Evolutionary conservation across 177 flowering plant genomes (phyloP).

Genomic region (Viscum album): DNA sequence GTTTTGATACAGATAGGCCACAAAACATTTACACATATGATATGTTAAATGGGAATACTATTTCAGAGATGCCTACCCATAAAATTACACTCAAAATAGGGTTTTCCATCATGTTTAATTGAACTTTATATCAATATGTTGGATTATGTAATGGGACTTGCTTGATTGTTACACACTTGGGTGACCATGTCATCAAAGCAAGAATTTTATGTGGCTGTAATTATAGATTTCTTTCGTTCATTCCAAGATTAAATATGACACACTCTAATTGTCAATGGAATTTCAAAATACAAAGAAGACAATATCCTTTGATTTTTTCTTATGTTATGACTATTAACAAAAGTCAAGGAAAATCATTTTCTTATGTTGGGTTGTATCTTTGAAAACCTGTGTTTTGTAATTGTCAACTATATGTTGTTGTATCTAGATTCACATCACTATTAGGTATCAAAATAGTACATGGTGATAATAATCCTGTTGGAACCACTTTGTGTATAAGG

Average conservation of each 20-base stretch:
- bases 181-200: neutral
- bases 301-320: neutral
- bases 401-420: constrained; percentile 13
- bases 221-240: neutral
- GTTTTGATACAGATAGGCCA: no score
- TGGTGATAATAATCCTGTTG: no score
- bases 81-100: constrained; percentile 1
- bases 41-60: neutral
- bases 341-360: constrained; percentile 7
- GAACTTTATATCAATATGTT: neutral
- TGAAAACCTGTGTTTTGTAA: constrained; percentile 6
- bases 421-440: neutral
- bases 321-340: constrained; percentile 12
- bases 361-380: constrained; percentile 4
- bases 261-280: neutral
- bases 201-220: neutral
- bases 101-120: neutral
- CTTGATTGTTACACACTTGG: neutral
- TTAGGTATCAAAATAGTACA: constrained; percentile 1
- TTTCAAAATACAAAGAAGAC: neutral
- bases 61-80: neutral
- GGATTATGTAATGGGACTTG: constrained; percentile 12
- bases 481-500: no score
- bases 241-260: neutral
- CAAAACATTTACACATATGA: neutral